A percentile compares a stretch with the other conserved stretches of the same genome.
Conservation (phyloP, 202 grass and related monocot species). For the Digitaria exilis region DNA sequence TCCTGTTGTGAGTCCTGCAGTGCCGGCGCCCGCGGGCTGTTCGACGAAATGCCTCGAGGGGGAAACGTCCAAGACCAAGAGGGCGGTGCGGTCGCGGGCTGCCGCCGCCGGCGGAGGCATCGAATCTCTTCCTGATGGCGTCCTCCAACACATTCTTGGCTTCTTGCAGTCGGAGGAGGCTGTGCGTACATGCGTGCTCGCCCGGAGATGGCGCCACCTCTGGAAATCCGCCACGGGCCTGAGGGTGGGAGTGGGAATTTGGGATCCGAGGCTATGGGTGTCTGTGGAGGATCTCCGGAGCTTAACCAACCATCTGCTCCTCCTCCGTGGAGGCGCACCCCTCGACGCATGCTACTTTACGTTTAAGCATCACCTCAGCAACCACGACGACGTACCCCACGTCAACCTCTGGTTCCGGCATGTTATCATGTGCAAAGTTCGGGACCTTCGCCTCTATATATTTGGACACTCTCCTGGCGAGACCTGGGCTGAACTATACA, state of each 20-base stretch:
- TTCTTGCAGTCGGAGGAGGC: neutral
- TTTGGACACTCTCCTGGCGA: rapidly evolving
- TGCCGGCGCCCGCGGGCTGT: neutral
- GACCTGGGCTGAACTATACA: neutral
- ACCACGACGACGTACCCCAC: neutral
- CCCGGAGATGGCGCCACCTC: constrained; percentile 5
- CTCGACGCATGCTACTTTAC: constrained; percentile 7
- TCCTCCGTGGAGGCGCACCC: neutral
- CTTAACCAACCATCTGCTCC: constrained; percentile 14
- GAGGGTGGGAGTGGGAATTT: neutral
- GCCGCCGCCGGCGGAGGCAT: neutral
- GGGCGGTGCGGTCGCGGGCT: neutral
- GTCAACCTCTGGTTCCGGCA: constrained; percentile 3
- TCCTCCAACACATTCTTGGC: neutral
- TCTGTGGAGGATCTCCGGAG: neutral
- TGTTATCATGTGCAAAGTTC: constrained; percentile 25
- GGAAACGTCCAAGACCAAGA: rapidly evolving
- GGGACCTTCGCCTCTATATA: neutral
- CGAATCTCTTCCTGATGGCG: neutral
- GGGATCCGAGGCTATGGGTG: neutral
- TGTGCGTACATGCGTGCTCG: neutral
- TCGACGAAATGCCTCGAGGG: constrained; percentile 10
- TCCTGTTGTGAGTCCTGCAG: neutral
- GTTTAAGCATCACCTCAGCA: neutral
- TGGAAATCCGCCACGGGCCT: neutral